Conservation (phyloP, 768 basidiomycete genomes). For the Mycena polygramma region DNA sequence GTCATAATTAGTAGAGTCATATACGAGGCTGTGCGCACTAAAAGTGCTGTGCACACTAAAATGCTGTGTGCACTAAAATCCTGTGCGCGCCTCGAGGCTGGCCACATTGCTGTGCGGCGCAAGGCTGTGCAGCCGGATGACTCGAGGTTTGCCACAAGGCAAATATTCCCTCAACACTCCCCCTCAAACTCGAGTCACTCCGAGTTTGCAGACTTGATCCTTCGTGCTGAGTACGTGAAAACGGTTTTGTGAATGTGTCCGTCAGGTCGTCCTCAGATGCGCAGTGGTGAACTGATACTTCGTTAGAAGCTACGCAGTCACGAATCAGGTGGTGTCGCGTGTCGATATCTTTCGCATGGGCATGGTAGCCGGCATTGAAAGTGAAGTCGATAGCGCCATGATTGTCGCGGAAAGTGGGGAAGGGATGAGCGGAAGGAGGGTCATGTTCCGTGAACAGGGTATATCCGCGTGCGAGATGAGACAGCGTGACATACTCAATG, state of each 20-base stretch:
- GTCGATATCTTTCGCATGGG: constrained; percentile 47
- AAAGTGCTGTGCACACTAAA: too few species aligned
- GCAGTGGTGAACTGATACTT: constrained; percentile 42
- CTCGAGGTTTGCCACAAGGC: too few species aligned
- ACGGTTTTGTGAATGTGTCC: constrained; percentile 51
- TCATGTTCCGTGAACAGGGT: constrained; percentile 36
- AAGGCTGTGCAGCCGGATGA: too few species aligned
- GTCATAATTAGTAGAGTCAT: too few species aligned
- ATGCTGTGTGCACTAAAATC: too few species aligned
- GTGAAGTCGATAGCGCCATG: constrained; percentile 33
- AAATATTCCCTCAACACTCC: neutral
- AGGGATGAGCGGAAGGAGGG: neutral
- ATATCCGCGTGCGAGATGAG: constrained; percentile 46
- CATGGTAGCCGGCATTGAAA: constrained; percentile 20
- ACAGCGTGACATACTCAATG: constrained; percentile 54
- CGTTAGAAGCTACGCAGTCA: constrained; percentile 39
- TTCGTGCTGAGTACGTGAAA: constrained; percentile 15
- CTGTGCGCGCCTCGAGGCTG: too few species aligned
- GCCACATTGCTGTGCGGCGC: too few species aligned
- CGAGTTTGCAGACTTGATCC: constrained; percentile 28
- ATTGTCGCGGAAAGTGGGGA: constrained; percentile 47
- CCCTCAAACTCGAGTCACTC: constrained; percentile 33
- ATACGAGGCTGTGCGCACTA: too few species aligned
- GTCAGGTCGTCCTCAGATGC: constrained; percentile 43
- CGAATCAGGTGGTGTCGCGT: constrained; percentile 48